Percentiles rank a stretch among this genome's conserved stretches.
phyloP scores from a whole-genome alignment of 2,329 filamentous ascomycete species.

The Cladophialophora chaetospira region DNA sequence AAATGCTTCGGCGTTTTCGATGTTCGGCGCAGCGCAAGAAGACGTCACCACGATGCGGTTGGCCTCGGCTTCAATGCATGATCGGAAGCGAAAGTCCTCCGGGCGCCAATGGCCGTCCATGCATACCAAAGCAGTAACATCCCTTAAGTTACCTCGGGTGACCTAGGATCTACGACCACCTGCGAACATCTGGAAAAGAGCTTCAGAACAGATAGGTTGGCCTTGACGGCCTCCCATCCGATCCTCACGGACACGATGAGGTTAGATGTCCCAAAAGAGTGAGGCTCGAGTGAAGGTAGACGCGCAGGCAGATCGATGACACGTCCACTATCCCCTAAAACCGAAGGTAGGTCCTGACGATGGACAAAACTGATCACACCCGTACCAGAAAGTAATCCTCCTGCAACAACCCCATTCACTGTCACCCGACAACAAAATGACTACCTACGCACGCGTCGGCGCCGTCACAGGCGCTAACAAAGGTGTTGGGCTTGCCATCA shows the following conservation, averaged over 20 bases:
- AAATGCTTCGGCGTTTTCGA: constrained; percentile 10
- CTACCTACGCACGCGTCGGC: constrained; percentile 44
- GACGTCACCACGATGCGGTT: constrained; percentile 9
- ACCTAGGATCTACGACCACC: too few species aligned
- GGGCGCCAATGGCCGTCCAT: constrained; percentile 12
- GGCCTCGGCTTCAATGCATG: constrained; percentile 15
- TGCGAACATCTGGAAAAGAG: too few species aligned
- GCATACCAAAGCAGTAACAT: constrained; percentile 12
- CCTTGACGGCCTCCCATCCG: too few species aligned
- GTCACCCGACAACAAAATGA: constrained; percentile 28
- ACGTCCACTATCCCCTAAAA: constrained; percentile 4
- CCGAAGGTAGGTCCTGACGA: neutral
- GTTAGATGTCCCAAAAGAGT: neutral
- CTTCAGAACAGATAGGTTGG: too few species aligned
- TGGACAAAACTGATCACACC: neutral
- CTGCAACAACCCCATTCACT: neutral
- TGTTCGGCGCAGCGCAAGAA: constrained; percentile 1
- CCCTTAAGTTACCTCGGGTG: too few species aligned
- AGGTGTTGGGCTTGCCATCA: constrained; percentile 52
- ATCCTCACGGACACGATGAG: too few species aligned
- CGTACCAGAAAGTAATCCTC: neutral
- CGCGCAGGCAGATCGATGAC: constrained; percentile 2
- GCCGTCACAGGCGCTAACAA: constrained; percentile 59
- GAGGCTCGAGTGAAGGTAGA: neutral
- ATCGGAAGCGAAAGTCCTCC: constrained; percentile 20